A percentile compares a stretch with the other conserved stretches of the same genome.
Conservation (phyloP, 192 early-diverging fungal genomes). For the Oehlia diaphana region DNA sequence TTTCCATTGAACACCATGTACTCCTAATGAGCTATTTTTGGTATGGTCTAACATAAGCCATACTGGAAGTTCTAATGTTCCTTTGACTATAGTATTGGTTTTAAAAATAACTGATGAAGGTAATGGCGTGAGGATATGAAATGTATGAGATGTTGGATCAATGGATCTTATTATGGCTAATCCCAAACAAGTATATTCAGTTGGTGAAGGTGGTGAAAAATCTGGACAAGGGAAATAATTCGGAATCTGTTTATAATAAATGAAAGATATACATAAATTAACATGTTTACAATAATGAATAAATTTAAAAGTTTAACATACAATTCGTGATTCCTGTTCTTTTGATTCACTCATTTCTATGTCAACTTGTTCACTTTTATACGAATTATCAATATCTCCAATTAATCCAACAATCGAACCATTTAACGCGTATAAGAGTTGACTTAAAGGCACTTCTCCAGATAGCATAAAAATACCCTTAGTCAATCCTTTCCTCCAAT, state of each 20-base stretch:
- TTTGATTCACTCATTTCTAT: background rate
- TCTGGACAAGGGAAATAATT: conserved; percentile 44
- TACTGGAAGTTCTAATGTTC: conserved; percentile 53
- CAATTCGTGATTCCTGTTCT: background rate
- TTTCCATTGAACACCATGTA: conserved; percentile 55
- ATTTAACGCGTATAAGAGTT: conserved; percentile 82
- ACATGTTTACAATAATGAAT: background rate
- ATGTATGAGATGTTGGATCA: conserved; percentile 49
- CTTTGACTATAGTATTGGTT: conserved; percentile 52
- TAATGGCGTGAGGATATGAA: conserved; percentile 62
- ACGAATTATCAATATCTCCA: conserved; percentile 48
- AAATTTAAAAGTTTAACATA: background rate
- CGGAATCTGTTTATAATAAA: conserved; percentile 29
- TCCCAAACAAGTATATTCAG: conserved; percentile 57
- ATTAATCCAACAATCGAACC: conserved; percentile 82
- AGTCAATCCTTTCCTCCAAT: conserved; percentile 52
- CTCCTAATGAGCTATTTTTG: conserved; percentile 25
- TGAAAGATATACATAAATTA: background rate
- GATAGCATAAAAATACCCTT: conserved; percentile 68
- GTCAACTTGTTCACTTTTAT: background rate
- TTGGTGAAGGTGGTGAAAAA: conserved; percentile 47
- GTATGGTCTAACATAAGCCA: conserved; percentile 46
- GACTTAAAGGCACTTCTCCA: conserved; percentile 76
- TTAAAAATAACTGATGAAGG: conserved; percentile 35
- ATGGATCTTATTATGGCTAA: conserved; percentile 69